Percentiles rank a stretch among this genome's conserved stretches.
Evolutionary conservation across 352 stramenopile genomes (phyloP).

Genomic region (Peronospora belbahrii): DNA sequence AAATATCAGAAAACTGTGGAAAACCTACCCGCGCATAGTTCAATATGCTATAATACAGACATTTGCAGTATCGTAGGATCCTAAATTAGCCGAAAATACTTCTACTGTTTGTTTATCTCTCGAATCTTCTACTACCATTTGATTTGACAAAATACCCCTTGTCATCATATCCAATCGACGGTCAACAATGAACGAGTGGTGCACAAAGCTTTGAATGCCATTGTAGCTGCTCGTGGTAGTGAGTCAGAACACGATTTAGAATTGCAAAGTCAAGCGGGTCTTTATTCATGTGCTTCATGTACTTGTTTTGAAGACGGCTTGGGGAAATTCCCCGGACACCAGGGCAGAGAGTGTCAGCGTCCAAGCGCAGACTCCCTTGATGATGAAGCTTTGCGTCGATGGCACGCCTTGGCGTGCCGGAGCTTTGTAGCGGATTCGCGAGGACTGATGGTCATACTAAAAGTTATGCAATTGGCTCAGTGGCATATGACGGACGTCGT

Average conservation of each 20-base stretch:
- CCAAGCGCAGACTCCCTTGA: slow-evolving; percentile 69
- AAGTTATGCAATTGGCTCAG: slow-evolving; percentile 90
- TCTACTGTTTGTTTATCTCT: too few relatives aligned
- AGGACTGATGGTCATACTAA: slow-evolving; percentile 88
- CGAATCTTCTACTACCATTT: neutral
- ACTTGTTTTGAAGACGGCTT: slow-evolving; percentile 40
- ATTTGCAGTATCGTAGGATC: too few relatives aligned
- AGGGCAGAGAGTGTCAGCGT: slow-evolving; percentile 84
- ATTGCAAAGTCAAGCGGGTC: slow-evolving; percentile 86
- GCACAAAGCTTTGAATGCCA: neutral
- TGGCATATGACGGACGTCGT: slow-evolving; percentile 51
- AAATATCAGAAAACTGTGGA: too few relatives aligned
- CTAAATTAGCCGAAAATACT: too few relatives aligned
- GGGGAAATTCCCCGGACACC: slow-evolving; percentile 88
- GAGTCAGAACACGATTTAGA: slow-evolving; percentile 87
- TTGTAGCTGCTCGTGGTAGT: neutral
- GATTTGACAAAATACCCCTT: slow-evolving; percentile 15
- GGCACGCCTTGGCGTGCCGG: slow-evolving; percentile 17
- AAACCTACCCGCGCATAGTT: too few relatives aligned
- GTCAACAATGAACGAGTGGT: slow-evolving; percentile 16
- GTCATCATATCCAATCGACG: neutral
- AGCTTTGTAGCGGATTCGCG: slow-evolving; percentile 43
- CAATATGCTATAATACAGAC: too few relatives aligned
- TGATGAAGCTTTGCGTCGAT: slow-evolving; percentile 58
- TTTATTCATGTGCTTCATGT: slow-evolving; percentile 4